These are phyloP conservation scores for Mrakia gelida DNA, from an alignment of 768 basidiomycete species.

Conservation along the genomic window DNA sequence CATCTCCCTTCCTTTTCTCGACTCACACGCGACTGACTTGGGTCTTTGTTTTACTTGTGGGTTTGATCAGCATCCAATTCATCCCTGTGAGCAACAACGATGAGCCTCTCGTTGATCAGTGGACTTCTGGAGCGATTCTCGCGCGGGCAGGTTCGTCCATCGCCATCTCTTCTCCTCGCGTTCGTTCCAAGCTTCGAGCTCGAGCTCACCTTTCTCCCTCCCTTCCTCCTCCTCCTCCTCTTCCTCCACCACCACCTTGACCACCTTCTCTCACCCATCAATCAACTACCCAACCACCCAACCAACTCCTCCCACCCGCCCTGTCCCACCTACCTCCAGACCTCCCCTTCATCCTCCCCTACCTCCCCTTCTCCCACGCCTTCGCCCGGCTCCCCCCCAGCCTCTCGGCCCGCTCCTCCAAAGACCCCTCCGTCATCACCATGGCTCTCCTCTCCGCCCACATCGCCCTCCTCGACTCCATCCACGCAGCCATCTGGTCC, in stretches of 20 bases:
- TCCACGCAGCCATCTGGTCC: constrained; percentile 26
- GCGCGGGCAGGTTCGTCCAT: constrained; percentile 29
- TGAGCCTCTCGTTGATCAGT: constrained; percentile 28
- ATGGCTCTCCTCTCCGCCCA: constrained; percentile 15
- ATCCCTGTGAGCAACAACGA: background rate
- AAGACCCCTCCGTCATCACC: background rate
- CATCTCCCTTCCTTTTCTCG: background rate
- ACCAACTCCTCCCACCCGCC: no score
- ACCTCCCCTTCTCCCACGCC: constrained; percentile 12
- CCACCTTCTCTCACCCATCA: no score
- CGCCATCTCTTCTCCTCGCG: background rate
- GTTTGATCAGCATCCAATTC: constrained; percentile 14
- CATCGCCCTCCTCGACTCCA: constrained; percentile 27
- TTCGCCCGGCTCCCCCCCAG: constrained; percentile 19
- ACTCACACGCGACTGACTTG: background rate
- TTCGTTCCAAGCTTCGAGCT: background rate
- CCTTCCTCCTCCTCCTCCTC: background rate
- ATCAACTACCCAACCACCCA: no score
- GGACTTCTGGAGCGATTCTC: constrained; percentile 11
- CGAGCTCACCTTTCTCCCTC: background rate
- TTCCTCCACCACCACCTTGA: background rate
- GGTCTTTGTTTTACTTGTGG: background rate
- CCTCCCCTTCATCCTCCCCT: constrained; percentile 17
- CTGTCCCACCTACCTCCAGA: background rate
- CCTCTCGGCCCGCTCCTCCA: constrained; percentile 7